Evolutionary conservation across 2,329 filamentous ascomycete species (phyloP).

Genomic region (Bipolaris gigantea): DNA sequence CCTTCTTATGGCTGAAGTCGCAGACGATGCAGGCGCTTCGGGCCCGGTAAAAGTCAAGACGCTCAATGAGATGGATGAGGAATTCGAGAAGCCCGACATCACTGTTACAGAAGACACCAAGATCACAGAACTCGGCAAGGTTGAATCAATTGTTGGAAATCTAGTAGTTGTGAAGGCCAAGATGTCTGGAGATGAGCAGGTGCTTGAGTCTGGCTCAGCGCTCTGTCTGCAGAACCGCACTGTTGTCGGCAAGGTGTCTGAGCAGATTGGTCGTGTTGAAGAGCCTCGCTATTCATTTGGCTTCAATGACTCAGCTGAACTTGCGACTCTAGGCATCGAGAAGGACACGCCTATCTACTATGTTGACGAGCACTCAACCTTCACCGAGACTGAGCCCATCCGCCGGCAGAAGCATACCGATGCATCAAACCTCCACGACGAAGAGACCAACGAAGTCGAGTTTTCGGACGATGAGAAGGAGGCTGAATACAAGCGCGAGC

Average conservation of each 20-base stretch:
- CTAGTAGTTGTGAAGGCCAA: constrained; percentile 77
- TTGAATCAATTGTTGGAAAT: constrained; percentile 78
- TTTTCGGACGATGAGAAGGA: constrained; percentile 98
- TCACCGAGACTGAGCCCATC: constrained; percentile 83
- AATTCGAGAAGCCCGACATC: constrained; percentile 69
- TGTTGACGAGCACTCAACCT: constrained; percentile 74
- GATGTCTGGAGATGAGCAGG: constrained; percentile 77
- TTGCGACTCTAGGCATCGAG: constrained; percentile 67
- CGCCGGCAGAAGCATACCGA: constrained; percentile 84
- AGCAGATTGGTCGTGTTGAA: constrained; percentile 82
- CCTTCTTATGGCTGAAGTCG: constrained; percentile 82
- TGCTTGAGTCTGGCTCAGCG: constrained; percentile 81
- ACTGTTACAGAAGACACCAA: constrained; percentile 75
- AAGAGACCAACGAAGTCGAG: constrained; percentile 89
- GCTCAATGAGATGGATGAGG: constrained; percentile 71
- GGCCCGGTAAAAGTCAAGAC: constrained; percentile 67
- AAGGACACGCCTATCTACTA: constrained; percentile 76
- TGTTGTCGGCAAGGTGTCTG: constrained; percentile 79
- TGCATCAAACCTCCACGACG: constrained; percentile 91
- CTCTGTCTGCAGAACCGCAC: constrained; percentile 75
- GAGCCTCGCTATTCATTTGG: constrained; percentile 83
- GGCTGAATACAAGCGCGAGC: constrained; percentile 66
- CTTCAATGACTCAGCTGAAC: constrained; percentile 70
- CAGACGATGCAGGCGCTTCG: constrained; percentile 75
- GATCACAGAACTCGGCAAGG: constrained; percentile 72